A percentile compares a stretch with the other conserved stretches of the same genome.
Conservation (phyloP, 129 eudicot species). For the Tagetes patula region DNA sequence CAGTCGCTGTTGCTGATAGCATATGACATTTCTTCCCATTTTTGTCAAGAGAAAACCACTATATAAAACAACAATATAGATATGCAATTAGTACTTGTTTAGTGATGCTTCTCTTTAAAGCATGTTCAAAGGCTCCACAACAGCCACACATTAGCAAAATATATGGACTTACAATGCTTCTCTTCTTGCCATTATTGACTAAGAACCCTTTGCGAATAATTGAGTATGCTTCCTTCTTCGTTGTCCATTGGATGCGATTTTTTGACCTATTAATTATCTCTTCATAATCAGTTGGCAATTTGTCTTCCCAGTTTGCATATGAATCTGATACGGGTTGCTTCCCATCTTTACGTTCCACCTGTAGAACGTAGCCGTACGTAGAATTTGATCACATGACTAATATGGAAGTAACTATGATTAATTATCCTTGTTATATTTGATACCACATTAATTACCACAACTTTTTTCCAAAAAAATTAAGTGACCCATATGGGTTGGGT, state of each 20-base stretch:
- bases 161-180: not conserved
- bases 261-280: not conserved
- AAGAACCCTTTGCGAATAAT: not conserved
- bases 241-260: not conserved
- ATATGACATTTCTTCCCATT: slow-evolving; percentile 7
- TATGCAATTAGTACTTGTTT: not conserved
- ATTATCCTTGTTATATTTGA: no score
- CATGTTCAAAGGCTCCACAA: not conserved
- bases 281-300: not conserved
- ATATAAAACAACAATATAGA: not conserved
- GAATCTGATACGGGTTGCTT: slow-evolving; percentile 1
- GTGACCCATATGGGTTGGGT: not conserved
- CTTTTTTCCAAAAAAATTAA: not conserved
- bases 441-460: not conserved
- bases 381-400: not conserved
- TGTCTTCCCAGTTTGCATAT: slow-evolving; percentile 9
- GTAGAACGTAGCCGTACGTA: not conserved
- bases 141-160: not conserved
- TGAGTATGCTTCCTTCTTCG: not conserved
- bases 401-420: not conserved
- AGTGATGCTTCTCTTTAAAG: not conserved
- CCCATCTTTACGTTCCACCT: slow-evolving; percentile 9
- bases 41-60: not conserved
- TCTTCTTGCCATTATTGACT: not conserved
- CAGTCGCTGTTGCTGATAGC: not conserved